Conservation (phyloP, 2,329 filamentous ascomycete species). For the Cladosporium sp. region DNA sequence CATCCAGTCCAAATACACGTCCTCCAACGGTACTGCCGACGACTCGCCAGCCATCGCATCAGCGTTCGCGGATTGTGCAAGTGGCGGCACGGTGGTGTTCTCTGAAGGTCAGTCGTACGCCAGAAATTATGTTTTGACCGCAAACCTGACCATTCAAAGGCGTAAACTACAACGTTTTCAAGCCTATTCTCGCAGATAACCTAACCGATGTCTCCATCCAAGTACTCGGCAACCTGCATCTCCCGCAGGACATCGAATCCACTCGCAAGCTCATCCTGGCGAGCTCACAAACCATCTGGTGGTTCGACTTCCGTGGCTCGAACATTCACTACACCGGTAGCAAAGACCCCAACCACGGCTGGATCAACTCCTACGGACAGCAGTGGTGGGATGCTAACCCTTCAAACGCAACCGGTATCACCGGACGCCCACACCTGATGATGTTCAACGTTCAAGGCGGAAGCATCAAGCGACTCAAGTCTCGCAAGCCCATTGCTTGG, state of each 20-base stretch:
- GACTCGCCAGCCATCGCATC: constrained; percentile 44
- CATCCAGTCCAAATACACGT: constrained; percentile 28
- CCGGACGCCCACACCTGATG: constrained; percentile 46
- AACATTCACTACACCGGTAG: constrained; percentile 41
- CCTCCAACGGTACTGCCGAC: constrained; percentile 43
- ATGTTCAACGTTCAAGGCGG: constrained; percentile 43
- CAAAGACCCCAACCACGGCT: constrained; percentile 43
- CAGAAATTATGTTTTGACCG: background rate
- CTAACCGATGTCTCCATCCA: constrained; percentile 48
- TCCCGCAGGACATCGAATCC: constrained; percentile 44
- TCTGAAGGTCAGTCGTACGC: constrained; percentile 26
- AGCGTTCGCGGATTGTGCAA: constrained; percentile 43
- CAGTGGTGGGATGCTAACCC: constrained; percentile 51
- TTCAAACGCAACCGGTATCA: constrained; percentile 42
- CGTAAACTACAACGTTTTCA: constrained; percentile 48
- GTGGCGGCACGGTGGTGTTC: constrained; percentile 42
- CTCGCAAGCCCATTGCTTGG: constrained; percentile 49
- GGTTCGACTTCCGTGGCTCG: constrained; percentile 43
- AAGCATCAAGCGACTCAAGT: constrained; percentile 45
- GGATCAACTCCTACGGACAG: constrained; percentile 51
- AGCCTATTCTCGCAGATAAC: constrained; percentile 43
- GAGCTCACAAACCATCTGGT: constrained; percentile 40
- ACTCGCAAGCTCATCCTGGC: constrained; percentile 37
- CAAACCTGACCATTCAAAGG: constrained; percentile 28
- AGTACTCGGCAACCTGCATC: constrained; percentile 48